These are phyloP conservation scores for Brassica nigra DNA, from an alignment of 345 rosid genomes.

Conservation along the genomic window DNA sequence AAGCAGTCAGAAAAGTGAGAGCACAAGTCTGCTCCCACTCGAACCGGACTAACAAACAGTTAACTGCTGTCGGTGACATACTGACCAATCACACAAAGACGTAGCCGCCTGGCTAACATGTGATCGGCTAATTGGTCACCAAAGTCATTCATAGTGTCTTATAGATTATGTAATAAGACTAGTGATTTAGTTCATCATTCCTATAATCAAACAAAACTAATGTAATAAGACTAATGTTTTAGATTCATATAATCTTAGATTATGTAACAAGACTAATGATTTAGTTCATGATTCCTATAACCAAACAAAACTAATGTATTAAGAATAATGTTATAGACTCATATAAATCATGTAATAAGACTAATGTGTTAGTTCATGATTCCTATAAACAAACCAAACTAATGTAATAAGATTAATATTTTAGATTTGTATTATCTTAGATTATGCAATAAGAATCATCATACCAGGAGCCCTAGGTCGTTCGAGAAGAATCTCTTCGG, in stretches of 20 bases:
- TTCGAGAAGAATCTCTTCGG: conserved; percentile 70
- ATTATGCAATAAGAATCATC: background rate
- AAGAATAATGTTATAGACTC: background rate
- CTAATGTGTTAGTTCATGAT: no score
- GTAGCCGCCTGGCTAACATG: conserved; percentile 28
- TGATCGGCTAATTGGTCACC: conserved; percentile 43
- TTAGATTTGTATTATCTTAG: background rate
- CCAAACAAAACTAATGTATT: background rate
- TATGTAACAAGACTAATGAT: background rate
- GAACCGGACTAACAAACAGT: conserved; percentile 31
- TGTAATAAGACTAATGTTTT: background rate
- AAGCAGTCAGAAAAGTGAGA: conserved; percentile 4
- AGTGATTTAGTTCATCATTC: background rate
- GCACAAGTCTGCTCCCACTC: conserved; percentile 21
- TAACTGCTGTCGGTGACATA: conserved; percentile 29
- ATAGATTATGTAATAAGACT: background rate
- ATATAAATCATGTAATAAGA: background rate
- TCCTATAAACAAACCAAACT: no score
- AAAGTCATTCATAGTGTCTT: background rate
- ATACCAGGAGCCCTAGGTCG: conserved; percentile 69
- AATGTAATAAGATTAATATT: no score
- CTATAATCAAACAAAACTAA: background rate
- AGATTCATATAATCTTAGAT: background rate
- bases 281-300: background rate
- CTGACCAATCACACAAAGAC: conserved; percentile 34